Conservation (phyloP, 2,329 filamentous ascomycete species). For the Penicillium sp. region DNA sequence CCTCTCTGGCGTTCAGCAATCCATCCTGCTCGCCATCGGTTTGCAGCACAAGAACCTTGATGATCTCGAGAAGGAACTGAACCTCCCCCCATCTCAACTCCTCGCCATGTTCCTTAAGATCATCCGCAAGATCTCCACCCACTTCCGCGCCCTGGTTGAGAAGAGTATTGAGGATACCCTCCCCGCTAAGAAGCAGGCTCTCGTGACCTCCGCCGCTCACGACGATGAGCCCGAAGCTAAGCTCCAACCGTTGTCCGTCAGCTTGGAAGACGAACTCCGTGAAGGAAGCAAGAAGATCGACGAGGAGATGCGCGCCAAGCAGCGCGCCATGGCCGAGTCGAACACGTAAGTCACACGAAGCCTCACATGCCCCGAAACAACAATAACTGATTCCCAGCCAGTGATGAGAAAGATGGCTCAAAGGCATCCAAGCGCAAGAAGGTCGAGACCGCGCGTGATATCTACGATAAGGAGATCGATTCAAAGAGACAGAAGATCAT, state of each 20-base stretch:
- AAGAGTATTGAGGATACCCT: conserved; percentile 70
- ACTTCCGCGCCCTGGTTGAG: conserved; percentile 75
- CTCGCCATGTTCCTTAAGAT: conserved; percentile 98
- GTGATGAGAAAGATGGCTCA: conserved; percentile 50
- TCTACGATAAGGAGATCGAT: conserved; percentile 46
- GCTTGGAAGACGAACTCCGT: conserved; percentile 78
- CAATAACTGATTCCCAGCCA: conserved; percentile 45
- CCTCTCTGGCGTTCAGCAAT: conserved; percentile 79
- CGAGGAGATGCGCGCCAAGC: conserved; percentile 71
- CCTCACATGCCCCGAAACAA: conserved; percentile 23
- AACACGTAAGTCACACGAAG: conserved; percentile 66
- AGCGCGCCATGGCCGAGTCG: conserved; percentile 85
- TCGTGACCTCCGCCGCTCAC: conserved; percentile 54
- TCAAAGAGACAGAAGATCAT: conserved; percentile 48
- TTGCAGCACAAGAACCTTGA: conserved; percentile 88
- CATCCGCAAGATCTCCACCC: conserved; percentile 77
- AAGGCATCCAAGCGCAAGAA: conserved; percentile 81
- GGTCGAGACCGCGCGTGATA: conserved; percentile 54
- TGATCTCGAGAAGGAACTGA: conserved; percentile 74
- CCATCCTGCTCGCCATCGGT: conserved; percentile 85
- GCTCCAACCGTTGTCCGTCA: conserved; percentile 70
- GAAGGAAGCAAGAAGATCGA: conserved; percentile 79
- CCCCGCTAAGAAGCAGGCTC: conserved; percentile 54
- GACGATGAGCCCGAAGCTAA: conserved; percentile 65
- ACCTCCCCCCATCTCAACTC: conserved; percentile 73